Evolutionary conservation across 495 filamentous ascomycete species (phyloP).

Genomic region (Hamigera avellanea): DNA sequence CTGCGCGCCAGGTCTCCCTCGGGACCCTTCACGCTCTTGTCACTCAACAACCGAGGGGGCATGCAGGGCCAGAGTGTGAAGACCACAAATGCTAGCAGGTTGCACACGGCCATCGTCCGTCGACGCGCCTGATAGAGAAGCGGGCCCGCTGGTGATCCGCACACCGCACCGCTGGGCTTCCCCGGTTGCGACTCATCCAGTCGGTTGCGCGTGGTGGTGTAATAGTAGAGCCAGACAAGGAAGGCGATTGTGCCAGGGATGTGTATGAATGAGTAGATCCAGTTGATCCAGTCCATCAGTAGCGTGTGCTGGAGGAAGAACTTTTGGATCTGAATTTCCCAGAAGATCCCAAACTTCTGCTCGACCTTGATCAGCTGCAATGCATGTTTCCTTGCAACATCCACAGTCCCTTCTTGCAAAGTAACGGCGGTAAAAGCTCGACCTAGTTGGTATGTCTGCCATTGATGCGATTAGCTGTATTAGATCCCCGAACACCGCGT

Average conservation of each 20-base stretch:
- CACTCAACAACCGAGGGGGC: conserved; percentile 61
- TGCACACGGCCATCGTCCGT: conserved; percentile 62
- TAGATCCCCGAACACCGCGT: not conserved
- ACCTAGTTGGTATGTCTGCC: conserved; percentile 49
- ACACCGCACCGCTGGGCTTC: conserved; percentile 19
- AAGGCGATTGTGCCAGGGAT: conserved; percentile 69
- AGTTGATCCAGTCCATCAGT: conserved; percentile 45
- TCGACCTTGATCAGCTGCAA: conserved; percentile 45
- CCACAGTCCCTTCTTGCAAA: conserved; percentile 43
- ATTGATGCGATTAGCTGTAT: too few relatives aligned
- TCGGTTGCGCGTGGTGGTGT: conserved; percentile 42
- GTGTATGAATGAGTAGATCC: conserved; percentile 70
- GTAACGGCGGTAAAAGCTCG: conserved; percentile 51
- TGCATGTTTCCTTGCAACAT: conserved; percentile 45
- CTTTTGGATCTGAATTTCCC: conserved; percentile 41
- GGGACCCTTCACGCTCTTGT: conserved; percentile 28
- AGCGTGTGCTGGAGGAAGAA: conserved; percentile 36
- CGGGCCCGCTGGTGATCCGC: conserved; percentile 34
- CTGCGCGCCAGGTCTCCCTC: conserved; percentile 37
- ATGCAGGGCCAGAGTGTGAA: conserved; percentile 74
- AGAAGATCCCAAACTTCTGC: conserved; percentile 42
- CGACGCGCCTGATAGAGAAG: conserved; percentile 47
- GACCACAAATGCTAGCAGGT: conserved; percentile 64
- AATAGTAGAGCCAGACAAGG: conserved; percentile 55
- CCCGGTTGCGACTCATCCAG: conserved; percentile 24